Evolutionary conservation across 1,139 yeast species (phyloP), one percentile per base, ranked within the genome.

Genomic region (Nakaseomyces uthaithaninus): DNA sequence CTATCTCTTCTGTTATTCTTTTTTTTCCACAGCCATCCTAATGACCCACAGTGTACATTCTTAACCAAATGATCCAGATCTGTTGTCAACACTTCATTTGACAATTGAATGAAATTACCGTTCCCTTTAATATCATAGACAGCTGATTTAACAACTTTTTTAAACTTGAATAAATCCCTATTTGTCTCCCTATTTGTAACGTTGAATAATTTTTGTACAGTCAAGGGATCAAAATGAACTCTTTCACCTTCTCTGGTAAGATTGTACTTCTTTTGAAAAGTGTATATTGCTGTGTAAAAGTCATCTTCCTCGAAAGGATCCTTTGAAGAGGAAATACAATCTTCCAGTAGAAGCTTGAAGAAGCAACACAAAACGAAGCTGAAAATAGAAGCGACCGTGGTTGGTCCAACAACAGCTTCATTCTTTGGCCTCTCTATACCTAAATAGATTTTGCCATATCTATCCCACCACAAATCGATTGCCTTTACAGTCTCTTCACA

Each of bases 251-350:
- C 41, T 33, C 41, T 50, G 3, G 45, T 31, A 5, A 37, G 22
- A 31, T 12, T 20, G 50, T 71, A 71, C 47, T 80, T 83, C 57
- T 77, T 81, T 55, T 83, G 93, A 55, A 82, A 83, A 46, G 74
- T 75, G 41, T 67, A 66, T 41, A 81, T 75, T 2, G 82, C 80
- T 38, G 79, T 61, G 39, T 77, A 69, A 46, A 78, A 77, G 44
- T 71, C 72, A 42, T 79, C 82, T 43, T 78, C 78, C 50, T 85
- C 94, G 57, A 81, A 79, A 0, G 94, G 87, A 56, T 89, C 97
- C 55, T 86, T 87, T 0, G 95, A 89, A 2, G 81, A 78, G 4
- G 35, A 31, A 47, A 79, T 84, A 47, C 86, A 76, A 24, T 82
- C 82, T 2, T 85, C 80, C n/a, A 77, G 65, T 30, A 81, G 71